Conservation (phyloP, 2,329 filamentous ascomycete species). For the Alternaria conjuncta region DNA sequence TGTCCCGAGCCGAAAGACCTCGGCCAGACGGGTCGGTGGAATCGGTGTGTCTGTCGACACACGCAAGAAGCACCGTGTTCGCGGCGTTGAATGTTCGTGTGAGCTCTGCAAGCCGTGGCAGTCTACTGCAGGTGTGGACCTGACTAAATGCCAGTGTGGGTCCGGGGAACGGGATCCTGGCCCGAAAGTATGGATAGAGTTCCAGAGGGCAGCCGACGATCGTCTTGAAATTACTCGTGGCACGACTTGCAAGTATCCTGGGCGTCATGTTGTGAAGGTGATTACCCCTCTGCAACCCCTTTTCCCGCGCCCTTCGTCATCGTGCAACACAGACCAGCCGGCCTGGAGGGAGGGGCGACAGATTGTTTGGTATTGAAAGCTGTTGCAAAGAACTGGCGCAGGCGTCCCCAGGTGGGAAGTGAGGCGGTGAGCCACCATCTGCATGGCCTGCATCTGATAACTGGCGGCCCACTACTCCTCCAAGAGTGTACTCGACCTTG, state of each 20-base stretch:
- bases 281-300: conserved; percentile 17
- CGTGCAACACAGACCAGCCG: conserved; percentile 19
- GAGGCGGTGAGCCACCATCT: conserved; percentile 34
- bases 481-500: conserved; percentile 28
- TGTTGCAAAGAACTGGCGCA: conserved; percentile 26
- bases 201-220: conserved; percentile 42
- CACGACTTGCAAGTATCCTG: conserved; percentile 26
- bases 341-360: conserved; percentile 10
- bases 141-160: conserved; percentile 32
- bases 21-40: background rate
- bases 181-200: conserved; percentile 42
- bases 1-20: conserved; percentile 4
- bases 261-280: conserved; percentile 27
- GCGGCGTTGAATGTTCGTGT: conserved; percentile 1
- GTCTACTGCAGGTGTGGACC: conserved; percentile 28
- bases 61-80: conserved; percentile 3
- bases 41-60: background rate
- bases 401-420: conserved; percentile 8
- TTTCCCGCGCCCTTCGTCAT: conserved; percentile 37
- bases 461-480: conserved; percentile 32
- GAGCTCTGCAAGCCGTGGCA: conserved; percentile 13
- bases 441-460: conserved; percentile 29
- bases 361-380: conserved; percentile 12
- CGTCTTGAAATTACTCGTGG: conserved; percentile 39
- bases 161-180: conserved; percentile 46